phyloP scores from a whole-genome alignment of 23 red algal genomes.

The Chondrus crispus region DNA sequence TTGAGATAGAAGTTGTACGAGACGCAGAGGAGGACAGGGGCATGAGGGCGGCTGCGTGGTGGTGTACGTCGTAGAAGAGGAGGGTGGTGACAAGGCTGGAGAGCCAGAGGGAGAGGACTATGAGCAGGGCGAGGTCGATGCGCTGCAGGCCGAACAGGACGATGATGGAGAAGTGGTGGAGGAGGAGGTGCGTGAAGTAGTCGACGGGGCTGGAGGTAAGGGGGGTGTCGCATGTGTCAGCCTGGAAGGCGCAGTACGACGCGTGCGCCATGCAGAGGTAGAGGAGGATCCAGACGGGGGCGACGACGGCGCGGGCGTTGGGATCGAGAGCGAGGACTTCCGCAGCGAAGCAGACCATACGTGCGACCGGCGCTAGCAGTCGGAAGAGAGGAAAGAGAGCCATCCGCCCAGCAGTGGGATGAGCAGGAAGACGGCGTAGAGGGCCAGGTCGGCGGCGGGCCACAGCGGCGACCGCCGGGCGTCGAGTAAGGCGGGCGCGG shows the following conservation, averaged over 20 bases:
- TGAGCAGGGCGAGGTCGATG: constrained; percentile 45
- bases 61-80: too few species aligned
- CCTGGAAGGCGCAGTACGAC: neutral
- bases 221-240: neutral
- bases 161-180: constrained; percentile 59
- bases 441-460: neutral
- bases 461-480: too few species aligned
- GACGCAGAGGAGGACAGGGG: constrained; percentile 40
- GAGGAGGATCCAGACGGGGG: constrained; percentile 2
- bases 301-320: neutral
- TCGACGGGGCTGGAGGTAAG: neutral
- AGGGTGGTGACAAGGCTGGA: constrained; percentile 25
- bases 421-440: constrained; percentile 19
- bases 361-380: neutral
- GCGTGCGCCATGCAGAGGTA: constrained; percentile 51
- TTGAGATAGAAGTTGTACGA: constrained; percentile 49
- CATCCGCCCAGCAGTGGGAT: constrained; percentile 41
- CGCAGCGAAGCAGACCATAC: constrained; percentile 19
- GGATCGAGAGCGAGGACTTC: constrained; percentile 25
- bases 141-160: constrained; percentile 58
- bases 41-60: too few species aligned
- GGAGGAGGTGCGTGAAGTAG: constrained; percentile 30
- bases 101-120: constrained; percentile 48
- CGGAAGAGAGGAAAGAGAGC: constrained; percentile 44
- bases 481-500: too few species aligned